Conservation (phyloP, 805 yeast genomes). For the Limtongia smithiae region DNA sequence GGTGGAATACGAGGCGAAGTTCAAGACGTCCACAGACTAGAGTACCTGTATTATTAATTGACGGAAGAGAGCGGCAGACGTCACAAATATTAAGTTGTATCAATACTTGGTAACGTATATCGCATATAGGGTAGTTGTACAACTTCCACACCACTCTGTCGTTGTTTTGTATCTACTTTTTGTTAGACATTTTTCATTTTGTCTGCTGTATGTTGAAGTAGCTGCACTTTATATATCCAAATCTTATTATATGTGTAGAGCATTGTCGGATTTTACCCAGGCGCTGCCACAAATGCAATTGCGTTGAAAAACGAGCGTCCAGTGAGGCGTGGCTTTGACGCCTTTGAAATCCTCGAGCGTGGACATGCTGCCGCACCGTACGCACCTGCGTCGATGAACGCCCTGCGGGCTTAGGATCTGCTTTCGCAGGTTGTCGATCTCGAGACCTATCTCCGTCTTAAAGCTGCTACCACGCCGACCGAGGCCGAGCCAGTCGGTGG, state of each 20-base stretch:
- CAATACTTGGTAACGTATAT: neutral
- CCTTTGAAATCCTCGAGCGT: conserved; percentile 38
- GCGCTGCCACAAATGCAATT: conserved; percentile 66
- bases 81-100: neutral
- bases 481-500: conserved; percentile 59
- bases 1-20: conserved; percentile 1
- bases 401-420: conserved; percentile 39
- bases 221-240: too few relatives aligned
- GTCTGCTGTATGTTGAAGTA: too few relatives aligned
- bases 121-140: neutral
- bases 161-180: neutral
- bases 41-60: too few relatives aligned
- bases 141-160: neutral
- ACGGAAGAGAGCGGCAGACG: too few relatives aligned
- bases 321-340: conserved; percentile 32
- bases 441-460: conserved; percentile 30
- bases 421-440: conserved; percentile 40
- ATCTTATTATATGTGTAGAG: too few relatives aligned
- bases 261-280: conserved; percentile 24
- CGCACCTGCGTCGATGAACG: conserved; percentile 44
- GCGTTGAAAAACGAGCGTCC: conserved; percentile 68
- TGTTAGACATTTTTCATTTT: neutral
- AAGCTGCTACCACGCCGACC: neutral
- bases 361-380: conserved; percentile 53
- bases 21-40: neutral